Percentiles rank a stretch among this genome's conserved stretches.
phyloP scores from a whole-genome alignment of 257 asterid species.

The Cynanchum wilfordii region DNA sequence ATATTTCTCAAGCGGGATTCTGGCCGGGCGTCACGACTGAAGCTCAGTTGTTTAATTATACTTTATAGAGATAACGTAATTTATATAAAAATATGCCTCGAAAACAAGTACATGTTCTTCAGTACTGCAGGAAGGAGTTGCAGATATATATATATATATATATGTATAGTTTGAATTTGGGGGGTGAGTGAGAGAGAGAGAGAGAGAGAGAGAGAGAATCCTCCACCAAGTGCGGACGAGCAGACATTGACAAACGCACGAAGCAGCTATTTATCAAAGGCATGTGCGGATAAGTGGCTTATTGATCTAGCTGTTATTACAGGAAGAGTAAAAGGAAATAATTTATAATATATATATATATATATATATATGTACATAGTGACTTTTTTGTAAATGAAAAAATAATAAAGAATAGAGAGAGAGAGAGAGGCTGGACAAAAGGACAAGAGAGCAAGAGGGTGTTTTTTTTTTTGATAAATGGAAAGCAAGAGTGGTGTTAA shows the following conservation, averaged over 20 bases:
- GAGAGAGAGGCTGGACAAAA: neutral
- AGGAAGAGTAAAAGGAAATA: neutral
- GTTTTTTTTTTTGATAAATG: too few species aligned
- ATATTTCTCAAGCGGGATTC: too few species aligned
- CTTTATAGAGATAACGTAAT: neutral
- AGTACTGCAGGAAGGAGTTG: neutral
- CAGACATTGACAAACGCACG: constrained; percentile 26
- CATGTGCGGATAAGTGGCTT: constrained; percentile 19
- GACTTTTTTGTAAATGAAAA: neutral
- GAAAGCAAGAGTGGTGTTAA: constrained; percentile 17
- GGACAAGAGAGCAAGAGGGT: constrained; percentile 13
- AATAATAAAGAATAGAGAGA: too few species aligned
- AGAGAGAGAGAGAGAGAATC: constrained; percentile 4
- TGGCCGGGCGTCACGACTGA: neutral
- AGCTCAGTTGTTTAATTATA: too few species aligned
- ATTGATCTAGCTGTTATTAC: neutral
- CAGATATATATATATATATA: neutral
- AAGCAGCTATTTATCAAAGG: constrained; percentile 11
- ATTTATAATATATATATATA: neutral
- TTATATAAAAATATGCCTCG: neutral
- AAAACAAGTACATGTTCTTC: neutral
- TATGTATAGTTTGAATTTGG: too few species aligned
- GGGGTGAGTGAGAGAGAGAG: neutral
- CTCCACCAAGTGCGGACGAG: constrained; percentile 20
- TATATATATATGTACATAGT: too few species aligned